phyloP scores from a whole-genome alignment of 2,329 filamentous ascomycete species.

The Penicillium vulpinum region DNA sequence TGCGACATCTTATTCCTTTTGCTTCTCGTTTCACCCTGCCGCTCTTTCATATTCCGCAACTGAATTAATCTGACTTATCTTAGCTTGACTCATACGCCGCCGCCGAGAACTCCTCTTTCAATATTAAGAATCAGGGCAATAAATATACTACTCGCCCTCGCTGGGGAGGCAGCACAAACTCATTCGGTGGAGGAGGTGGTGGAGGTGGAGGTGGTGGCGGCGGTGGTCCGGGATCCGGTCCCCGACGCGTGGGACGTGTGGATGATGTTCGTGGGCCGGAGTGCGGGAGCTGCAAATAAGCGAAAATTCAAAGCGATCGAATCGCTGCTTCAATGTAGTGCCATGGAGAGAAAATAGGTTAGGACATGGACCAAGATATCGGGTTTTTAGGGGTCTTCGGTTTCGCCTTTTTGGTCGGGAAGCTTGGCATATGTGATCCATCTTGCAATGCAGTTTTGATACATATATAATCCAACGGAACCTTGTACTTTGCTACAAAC shows the following conservation, averaged over 20 bases:
- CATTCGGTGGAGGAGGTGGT: constrained; percentile 28
- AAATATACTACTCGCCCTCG: constrained; percentile 24
- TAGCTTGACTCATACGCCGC: constrained; percentile 50
- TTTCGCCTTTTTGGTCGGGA: background rate
- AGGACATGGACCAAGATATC: background rate
- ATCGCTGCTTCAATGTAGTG: background rate
- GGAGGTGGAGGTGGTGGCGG: constrained; percentile 30
- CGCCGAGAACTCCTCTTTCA: constrained; percentile 49
- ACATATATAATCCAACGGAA: background rate
- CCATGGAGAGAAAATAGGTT: background rate
- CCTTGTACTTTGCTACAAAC: background rate
- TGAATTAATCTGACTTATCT: constrained; percentile 15
- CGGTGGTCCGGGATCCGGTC: constrained; percentile 31
- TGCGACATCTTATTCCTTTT: background rate
- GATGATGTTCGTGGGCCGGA: constrained; percentile 52
- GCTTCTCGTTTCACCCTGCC: background rate
- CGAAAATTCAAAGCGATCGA: background rate
- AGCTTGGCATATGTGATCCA: background rate
- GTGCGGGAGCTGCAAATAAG: constrained; percentile 46
- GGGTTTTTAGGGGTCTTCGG: background rate
- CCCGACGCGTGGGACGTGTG: constrained; percentile 46
- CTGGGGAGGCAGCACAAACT: constrained; percentile 24
- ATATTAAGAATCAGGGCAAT: constrained; percentile 37
- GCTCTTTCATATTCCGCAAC: background rate
- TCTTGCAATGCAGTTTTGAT: background rate